phyloP scores from a whole-genome alignment of 352 stramenopile species.

The Phytophthora citricola region DNA sequence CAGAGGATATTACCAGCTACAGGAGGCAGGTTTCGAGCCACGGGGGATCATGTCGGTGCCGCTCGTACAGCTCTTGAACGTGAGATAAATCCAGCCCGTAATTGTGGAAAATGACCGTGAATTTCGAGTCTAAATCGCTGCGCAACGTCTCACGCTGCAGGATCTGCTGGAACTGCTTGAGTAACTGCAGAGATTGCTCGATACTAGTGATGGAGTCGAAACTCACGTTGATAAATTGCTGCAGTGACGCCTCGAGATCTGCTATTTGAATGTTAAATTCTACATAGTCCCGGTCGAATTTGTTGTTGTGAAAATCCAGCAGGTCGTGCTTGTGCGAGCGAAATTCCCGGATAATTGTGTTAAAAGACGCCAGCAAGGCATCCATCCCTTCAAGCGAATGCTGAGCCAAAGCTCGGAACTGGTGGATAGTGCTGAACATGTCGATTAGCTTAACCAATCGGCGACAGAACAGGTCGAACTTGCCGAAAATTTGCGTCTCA shows the following conservation, averaged over 20 bases:
- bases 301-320: slow-evolving; percentile 90
- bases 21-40: slow-evolving; percentile 81
- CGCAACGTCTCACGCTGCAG: slow-evolving; percentile 86
- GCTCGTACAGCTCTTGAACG: slow-evolving; percentile 89
- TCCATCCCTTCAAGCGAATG: slow-evolving; percentile 94
- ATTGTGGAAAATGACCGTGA: slow-evolving; percentile 93
- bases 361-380: slow-evolving; percentile 75
- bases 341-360: slow-evolving; percentile 87
- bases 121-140: slow-evolving; percentile 88
- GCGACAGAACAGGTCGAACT: slow-evolving; percentile 92
- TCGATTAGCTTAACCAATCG: slow-evolving; percentile 92
- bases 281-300: slow-evolving; percentile 94
- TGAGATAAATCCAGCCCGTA: slow-evolving; percentile 89
- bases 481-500: slow-evolving; percentile 92
- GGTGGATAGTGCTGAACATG: slow-evolving; percentile 93
- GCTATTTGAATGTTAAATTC: slow-evolving; percentile 95
- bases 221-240: slow-evolving; percentile 92
- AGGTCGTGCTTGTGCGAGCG: slow-evolving; percentile 84
- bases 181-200: slow-evolving; percentile 81
- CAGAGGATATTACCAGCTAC: slow-evolving; percentile 90
- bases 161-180: slow-evolving; percentile 91
- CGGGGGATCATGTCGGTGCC: slow-evolving; percentile 85
- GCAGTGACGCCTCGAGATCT: slow-evolving; percentile 85
- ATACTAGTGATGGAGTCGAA: slow-evolving; percentile 92
- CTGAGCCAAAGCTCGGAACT: slow-evolving; percentile 89